Percentiles rank a stretch among this genome's conserved stretches.
phyloP scores from a whole-genome alignment of 1,284 basidiomycete species.

The Ceratobasidium sp. region DNA sequence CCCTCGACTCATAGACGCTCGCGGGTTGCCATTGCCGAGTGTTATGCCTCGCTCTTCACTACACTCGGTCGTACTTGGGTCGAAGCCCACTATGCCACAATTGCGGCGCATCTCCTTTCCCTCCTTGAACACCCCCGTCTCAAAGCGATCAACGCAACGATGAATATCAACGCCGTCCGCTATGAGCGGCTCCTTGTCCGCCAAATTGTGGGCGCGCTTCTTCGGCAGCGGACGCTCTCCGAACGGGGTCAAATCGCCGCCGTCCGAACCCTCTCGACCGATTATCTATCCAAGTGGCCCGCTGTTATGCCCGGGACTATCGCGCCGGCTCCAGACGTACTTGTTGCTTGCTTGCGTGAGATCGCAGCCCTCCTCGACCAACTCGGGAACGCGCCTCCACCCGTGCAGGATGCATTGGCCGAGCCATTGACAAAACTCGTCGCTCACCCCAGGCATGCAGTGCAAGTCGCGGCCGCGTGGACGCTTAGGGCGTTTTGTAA shows the following conservation, averaged over 20 bases:
- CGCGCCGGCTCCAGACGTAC: constrained; percentile 76
- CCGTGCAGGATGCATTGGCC: constrained; percentile 88
- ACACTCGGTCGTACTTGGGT: constrained; percentile 83
- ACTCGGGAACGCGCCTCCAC: constrained; percentile 90
- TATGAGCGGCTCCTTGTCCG: constrained; percentile 83
- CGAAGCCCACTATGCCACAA: constrained; percentile 83
- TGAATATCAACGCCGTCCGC: constrained; percentile 67
- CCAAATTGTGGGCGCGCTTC: constrained; percentile 78
- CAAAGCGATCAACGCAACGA: constrained; percentile 53
- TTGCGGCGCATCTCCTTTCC: constrained; percentile 82
- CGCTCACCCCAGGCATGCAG: constrained; percentile 87
- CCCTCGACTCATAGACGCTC: constrained; percentile 74
- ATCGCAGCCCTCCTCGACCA: constrained; percentile 88
- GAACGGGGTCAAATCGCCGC: constrained; percentile 95
- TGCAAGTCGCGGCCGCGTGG: constrained; percentile 89
- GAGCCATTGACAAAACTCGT: constrained; percentile 90
- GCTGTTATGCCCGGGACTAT: constrained; percentile 88
- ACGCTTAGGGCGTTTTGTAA: constrained; percentile 91
- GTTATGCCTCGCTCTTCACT: constrained; percentile 84
- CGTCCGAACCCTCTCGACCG: constrained; percentile 84
- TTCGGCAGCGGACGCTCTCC: constrained; percentile 89
- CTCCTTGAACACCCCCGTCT: constrained; percentile 62
- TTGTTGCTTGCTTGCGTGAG: constrained; percentile 85
- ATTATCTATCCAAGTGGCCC: constrained; percentile 92
- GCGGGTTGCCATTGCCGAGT: constrained; percentile 88